Evolutionary conservation across 345 rosid species (phyloP), one percentile per base, ranked within the genome.

Genomic region (Eucalyptus marginata): DNA sequence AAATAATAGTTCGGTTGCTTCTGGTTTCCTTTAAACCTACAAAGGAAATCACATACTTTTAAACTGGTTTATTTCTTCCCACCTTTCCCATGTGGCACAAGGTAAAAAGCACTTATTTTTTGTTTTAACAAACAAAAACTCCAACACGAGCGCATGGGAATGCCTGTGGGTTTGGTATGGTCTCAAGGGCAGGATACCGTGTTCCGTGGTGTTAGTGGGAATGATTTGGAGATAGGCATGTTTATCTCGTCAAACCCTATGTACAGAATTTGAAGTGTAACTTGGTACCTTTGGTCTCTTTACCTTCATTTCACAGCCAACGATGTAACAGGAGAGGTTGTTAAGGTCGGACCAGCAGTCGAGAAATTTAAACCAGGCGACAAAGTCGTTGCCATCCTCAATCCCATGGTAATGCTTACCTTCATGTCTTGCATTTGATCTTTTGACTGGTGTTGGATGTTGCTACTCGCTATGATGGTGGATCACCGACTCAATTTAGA

Each of bases 251-350:
- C 13, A 71, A 64, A 71, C 46, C 46, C 12, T 71, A 18, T 20
- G 46, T 20, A 11, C 46, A 18, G 8, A 36, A 36, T 36, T 5
- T 20, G 20, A 20, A 2, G 14, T 18, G 81, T 18, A 33, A 36
- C 13, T 36, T 5, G 81, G 40, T 5, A 10, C 22, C 83, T 10
- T 36, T 20, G 13, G 27, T 36, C 83, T 71, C 46, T 76, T 24
- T 49, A 56, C n/a, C 64, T 76, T 36, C 5, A 2, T 54, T 40
- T 87, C 49, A 90, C 93, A 97, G 98, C 92, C 89, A 93, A 92
- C 44, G 98, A 96, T 93, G 95, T 96, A 62, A 96, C 97, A 20
- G 99, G 97, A 90, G 99, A 97, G 88, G 93, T 96, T 4, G 87
- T 95, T 36, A 92, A 94, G 89, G 95, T 94, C 90, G 99, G 99